Conservation (phyloP, 164 flowering plant genomes). For the Vitis rotundifolia region DNA sequence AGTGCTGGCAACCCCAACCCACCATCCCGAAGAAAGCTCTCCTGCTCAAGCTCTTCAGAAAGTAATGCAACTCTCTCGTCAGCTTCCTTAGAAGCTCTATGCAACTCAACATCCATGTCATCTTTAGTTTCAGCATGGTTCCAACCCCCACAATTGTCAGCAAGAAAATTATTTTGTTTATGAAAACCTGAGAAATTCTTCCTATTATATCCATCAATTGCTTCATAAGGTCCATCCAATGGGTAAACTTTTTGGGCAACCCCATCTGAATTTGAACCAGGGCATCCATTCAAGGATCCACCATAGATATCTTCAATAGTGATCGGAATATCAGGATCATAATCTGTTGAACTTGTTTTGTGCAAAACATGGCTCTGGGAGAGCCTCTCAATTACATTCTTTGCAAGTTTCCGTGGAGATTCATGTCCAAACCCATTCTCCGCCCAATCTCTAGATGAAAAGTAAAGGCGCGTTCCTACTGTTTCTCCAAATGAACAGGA, state of each 20-base stretch:
- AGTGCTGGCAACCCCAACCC: slow-evolving; percentile 43
- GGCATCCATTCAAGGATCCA: slow-evolving; percentile 33
- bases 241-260: slow-evolving; percentile 15
- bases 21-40: slow-evolving; percentile 34
- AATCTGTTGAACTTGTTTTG: slow-evolving; percentile 36
- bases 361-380: slow-evolving; percentile 43
- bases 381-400: slow-evolving; percentile 79
- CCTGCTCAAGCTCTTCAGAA: slow-evolving; percentile 63
- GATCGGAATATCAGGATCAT: slow-evolving; percentile 49
- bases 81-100: slow-evolving; percentile 56
- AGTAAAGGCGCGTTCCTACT: slow-evolving; percentile 29
- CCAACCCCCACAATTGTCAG: slow-evolving; percentile 17
- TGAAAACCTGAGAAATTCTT: slow-evolving; percentile 24
- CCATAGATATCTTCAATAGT: slow-evolving; percentile 73
- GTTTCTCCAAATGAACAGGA: slow-evolving; percentile 64
- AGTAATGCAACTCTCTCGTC: slow-evolving; percentile 57
- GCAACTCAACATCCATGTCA: slow-evolving; percentile 46
- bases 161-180: slow-evolving; percentile 16
- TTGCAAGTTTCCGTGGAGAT: slow-evolving; percentile 73
- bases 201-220: slow-evolving; percentile 18
- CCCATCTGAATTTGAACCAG: slow-evolving; percentile 30
- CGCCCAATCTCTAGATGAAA: slow-evolving; percentile 45
- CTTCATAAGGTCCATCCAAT: slow-evolving; percentile 27
- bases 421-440: slow-evolving; percentile 52
- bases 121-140: slow-evolving; percentile 32